Base-by-base conservation (phyloP, 768 basidiomycete species). In the Cubamyces sp. region DNA sequence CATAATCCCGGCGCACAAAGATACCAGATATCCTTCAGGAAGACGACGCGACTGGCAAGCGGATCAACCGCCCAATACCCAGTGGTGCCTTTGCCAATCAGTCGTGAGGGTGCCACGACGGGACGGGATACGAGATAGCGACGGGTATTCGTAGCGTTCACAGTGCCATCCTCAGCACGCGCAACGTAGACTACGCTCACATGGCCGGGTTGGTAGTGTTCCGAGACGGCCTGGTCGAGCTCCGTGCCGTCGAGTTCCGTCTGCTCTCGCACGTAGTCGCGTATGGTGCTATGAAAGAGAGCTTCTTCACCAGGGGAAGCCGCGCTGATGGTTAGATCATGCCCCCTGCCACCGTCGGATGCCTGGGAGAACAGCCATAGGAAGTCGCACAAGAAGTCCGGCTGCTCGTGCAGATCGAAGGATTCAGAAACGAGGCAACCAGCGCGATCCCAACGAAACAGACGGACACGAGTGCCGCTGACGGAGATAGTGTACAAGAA, bases 361-460 rank as follows among this genome's bases (percentile, higher is more conserved):
- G 67, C 48, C 18, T 66, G 55, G 14, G 64, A 42, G 57, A 74
- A 76, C 3, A 69, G 68, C 69, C 70, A 73, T 8, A 78, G 53
- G 57, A 76, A 78, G 3, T 72, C 65, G 11, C 68, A 61, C 1
- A 79, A 64, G 0, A 59, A 21, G 12, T 62, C 40, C 11, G 67
- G 64, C 0, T 72, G n/a, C 5, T 61, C 11, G 5, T 54, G 49
- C 28, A 70, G 69, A 47, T 72, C 58, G 66, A 78, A 75, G 0
- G 51, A n/a, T 25, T 61, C 57, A 0, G 75, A 66, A 5, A 76
- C 74, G 15, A 78, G 64, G 0, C 63, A 66, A 7, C 74, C 78
- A 2, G 74, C 62, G 3, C 76, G 70, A 54, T 79, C 78, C 62
- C 70, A 68, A 4, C 71, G 68, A 19, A 79, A 65, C 39, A 78